phyloP scores from a whole-genome alignment of 1,284 basidiomycete genomes.

The Irpex rosettiformis region DNA sequence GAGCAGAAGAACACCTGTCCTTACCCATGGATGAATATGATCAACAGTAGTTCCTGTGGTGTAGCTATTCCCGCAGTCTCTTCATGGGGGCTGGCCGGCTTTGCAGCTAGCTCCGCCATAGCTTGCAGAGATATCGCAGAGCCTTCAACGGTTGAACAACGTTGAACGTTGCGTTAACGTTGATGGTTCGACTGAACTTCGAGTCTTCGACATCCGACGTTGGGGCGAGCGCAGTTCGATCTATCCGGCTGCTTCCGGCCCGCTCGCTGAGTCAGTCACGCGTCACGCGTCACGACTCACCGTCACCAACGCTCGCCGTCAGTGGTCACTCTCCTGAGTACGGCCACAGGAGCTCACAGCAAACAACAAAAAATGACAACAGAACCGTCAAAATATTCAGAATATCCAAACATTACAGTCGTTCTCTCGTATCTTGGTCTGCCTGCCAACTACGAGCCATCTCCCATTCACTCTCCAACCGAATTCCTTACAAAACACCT shows the following conservation, averaged over 20 bases:
- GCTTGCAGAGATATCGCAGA: too few species aligned
- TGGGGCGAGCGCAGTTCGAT: too few species aligned
- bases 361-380: not conserved
- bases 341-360: too few species aligned
- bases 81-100: not conserved
- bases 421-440: constrained; percentile 64
- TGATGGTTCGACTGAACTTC: too few species aligned
- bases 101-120: not conserved
- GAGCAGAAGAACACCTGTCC: constrained; percentile 23
- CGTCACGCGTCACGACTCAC: too few species aligned
- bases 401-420: constrained; percentile 21
- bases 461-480: constrained; percentile 55
- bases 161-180: too few species aligned
- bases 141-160: too few species aligned
- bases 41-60: constrained; percentile 37
- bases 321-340: too few species aligned
- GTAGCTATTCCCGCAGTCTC: constrained; percentile 10
- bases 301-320: too few species aligned
- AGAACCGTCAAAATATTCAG: not conserved
- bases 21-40: constrained; percentile 52
- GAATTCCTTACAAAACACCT: constrained; percentile 60
- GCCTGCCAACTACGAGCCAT: constrained; percentile 51
- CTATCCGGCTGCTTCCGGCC: too few species aligned
- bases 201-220: too few species aligned
- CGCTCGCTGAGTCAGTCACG: too few species aligned